Conservation (phyloP, 2,329 filamentous ascomycete genomes). For the Claviceps humidiphila region DNA sequence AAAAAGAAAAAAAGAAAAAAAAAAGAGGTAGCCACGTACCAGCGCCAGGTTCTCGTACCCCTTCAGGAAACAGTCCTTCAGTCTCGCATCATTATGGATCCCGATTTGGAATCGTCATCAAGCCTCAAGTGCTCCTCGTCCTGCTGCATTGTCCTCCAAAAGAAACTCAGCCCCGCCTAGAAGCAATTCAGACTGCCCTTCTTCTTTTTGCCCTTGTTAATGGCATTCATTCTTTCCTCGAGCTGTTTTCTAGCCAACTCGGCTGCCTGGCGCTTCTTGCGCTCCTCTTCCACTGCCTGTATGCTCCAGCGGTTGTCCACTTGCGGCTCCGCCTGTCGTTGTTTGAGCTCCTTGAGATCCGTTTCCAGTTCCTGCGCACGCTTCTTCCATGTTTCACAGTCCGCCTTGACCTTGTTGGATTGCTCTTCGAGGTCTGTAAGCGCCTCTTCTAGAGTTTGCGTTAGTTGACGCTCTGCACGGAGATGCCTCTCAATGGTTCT, state of each 20-base stretch:
- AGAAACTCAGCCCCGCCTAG: conserved; percentile 32
- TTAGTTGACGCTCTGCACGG: conserved; percentile 90
- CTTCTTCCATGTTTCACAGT: conserved; percentile 83
- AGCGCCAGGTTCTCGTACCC: neutral
- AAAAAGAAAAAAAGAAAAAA: neutral
- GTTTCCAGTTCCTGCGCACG: conserved; percentile 64
- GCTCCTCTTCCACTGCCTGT: conserved; percentile 91
- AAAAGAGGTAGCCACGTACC: neutral
- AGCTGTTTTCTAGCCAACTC: conserved; percentile 80
- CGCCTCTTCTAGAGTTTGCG: conserved; percentile 86
- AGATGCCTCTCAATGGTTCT: conserved; percentile 94
- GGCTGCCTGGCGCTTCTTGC: conserved; percentile 79
- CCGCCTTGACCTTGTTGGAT: conserved; percentile 80
- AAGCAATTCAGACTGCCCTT: conserved; percentile 96
- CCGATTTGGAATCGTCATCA: neutral
- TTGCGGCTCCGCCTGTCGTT: conserved; percentile 31
- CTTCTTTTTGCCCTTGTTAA: conserved; percentile 84
- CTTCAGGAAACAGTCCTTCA: no score
- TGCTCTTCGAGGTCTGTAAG: conserved; percentile 86
- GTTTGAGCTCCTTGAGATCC: conserved; percentile 54
- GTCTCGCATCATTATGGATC: neutral
- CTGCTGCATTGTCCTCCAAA: conserved; percentile 6
- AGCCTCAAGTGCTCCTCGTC: neutral
- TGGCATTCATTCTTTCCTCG: conserved; percentile 87
- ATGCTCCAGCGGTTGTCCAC: conserved; percentile 54